A percentile compares a stretch with the other conserved stretches of the same genome.
Evolutionary conservation across 257 asterid genomes (phyloP).

Genomic region (Przewalskia tangutica): DNA sequence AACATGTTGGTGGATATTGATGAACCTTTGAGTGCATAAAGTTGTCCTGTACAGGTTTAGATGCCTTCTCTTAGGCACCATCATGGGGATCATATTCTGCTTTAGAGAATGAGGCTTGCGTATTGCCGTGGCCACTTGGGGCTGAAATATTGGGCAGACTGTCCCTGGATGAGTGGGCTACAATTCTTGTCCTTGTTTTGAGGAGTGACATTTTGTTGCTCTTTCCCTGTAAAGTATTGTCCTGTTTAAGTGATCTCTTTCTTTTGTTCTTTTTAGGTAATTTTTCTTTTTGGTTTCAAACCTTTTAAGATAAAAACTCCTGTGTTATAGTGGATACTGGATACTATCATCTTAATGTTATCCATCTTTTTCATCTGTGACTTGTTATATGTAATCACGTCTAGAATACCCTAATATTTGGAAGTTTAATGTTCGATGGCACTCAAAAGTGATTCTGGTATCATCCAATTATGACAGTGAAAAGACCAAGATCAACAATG

Average conservation of each 20-base stretch:
- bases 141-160: background rate
- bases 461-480: background rate
- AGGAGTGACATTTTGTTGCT: background rate
- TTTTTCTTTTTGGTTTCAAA: background rate
- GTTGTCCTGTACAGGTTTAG: background rate
- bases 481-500: background rate
- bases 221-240: background rate
- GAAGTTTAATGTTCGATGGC: background rate
- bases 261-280: background rate
- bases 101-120: background rate
- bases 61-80: background rate
- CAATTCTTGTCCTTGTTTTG: background rate
- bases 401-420: background rate
- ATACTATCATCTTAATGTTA: background rate
- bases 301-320: background rate
- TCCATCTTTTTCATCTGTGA: background rate
- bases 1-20: conserved; percentile 69
- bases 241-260: background rate
- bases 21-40: background rate
- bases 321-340: background rate
- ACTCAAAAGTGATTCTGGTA: background rate
- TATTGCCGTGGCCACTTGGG: background rate
- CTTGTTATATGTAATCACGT: background rate
- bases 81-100: background rate
- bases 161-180: background rate